Conservation (phyloP, 495 filamentous ascomycete species). For the Penicillium diatomitis region DNA sequence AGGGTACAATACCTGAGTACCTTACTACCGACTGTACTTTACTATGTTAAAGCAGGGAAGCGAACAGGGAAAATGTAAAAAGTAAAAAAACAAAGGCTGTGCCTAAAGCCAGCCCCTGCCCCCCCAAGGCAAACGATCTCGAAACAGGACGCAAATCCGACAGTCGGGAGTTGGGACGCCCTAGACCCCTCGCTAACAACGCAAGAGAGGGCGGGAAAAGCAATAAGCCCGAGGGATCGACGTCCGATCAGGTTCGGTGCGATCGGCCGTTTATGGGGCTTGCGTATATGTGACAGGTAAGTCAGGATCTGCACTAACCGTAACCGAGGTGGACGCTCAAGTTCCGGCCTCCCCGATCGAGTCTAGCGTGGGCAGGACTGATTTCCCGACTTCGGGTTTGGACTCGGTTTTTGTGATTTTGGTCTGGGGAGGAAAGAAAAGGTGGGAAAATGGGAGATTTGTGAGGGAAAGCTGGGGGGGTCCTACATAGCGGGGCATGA, state of each 20-base stretch:
- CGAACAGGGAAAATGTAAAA: background rate
- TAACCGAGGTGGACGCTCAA: slow-evolving; percentile 19
- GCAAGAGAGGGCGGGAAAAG: background rate
- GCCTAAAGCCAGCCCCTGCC: too few species aligned
- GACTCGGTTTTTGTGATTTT: too few species aligned
- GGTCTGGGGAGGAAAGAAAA: too few species aligned
- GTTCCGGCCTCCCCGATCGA: slow-evolving; percentile 19
- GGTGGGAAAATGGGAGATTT: too few species aligned
- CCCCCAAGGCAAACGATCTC: too few species aligned
- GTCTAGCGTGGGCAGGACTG: slow-evolving; percentile 3
- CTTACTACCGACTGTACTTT: background rate
- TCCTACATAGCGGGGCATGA: too few species aligned
- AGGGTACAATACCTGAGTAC: too few species aligned
- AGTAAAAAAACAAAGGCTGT: background rate
- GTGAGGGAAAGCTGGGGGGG: too few species aligned
- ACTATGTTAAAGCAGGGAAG: background rate
- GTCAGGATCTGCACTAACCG: slow-evolving; percentile 28
- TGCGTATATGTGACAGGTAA: slow-evolving; percentile 20
- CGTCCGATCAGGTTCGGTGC: slow-evolving; percentile 13
- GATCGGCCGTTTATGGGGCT: slow-evolving; percentile 22
- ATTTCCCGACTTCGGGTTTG: background rate
- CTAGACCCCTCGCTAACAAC: background rate
- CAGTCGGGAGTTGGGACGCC: too few species aligned
- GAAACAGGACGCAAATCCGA: too few species aligned
- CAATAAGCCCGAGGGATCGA: slow-evolving; percentile 6